Evolutionary conservation across 805 yeast genomes (phyloP), one percentile per base, ranked within the genome.

Genomic region (Cyberlindnera xishuangbannaensis): DNA sequence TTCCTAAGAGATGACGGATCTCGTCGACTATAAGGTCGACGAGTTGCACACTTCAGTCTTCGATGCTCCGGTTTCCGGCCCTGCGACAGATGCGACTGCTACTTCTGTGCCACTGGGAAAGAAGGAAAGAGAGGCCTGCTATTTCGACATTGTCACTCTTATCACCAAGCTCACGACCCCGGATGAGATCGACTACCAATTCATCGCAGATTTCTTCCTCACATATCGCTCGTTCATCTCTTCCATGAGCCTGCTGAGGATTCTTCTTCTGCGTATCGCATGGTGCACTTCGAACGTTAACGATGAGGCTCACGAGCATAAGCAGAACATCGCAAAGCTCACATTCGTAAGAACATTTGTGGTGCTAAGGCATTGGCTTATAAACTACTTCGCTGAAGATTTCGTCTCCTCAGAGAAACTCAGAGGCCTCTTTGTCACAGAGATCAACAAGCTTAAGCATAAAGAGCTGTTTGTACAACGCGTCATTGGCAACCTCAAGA

Each of bases 371-470:
- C 95, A 85, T 61, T 90, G 97, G 95, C 56, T 90, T 14, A 59
- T 84, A 39, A 90, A 88, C 56, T 88, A 84, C 55, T 92, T 86
- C 49, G 69, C 76, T 26, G 90, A 84, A 52, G 97, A 92, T 56
- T 92, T 88, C 53, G 62, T 80, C 17, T 58, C 71, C 12, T 65
- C 72, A 30, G 46, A 60, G 15, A 64, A 68, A 34, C 57, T 81
- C 21, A 61, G 87, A 34, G 43, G 47, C 15, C 45, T 56, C 16
- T 68, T 76, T 36, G 55, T 67, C 4, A 41, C 25, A 67, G 73
- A 52, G 60, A 56, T 40, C 30, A 53, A 39, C 45, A 11, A 30
- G 13, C 24, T 47, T 8, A 18, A 33, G 16, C 43, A 38, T 19
- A 14, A 35, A 19, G 48, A 54, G 29, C 24, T 47, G 31, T 43